A percentile compares a stretch with the other conserved stretches of the same genome.
phyloP scores from a whole-genome alignment of 73 alveolate genomes.

The Uronychia binucleata region DNA sequence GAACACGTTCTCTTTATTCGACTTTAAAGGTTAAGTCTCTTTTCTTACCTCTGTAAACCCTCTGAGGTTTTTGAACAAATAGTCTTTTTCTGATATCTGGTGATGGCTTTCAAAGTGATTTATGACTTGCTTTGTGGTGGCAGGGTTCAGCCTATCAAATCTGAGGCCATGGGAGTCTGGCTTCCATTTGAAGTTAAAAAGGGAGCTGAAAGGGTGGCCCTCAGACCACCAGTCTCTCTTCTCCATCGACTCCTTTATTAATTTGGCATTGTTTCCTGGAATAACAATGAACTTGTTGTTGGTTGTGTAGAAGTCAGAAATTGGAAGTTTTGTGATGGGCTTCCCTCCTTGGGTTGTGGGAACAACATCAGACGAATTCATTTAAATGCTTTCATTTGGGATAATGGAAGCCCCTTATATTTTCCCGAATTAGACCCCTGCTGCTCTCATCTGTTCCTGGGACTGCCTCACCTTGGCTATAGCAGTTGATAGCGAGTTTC shows the following conservation, averaged over 20 bases:
- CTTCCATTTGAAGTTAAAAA: constrained; percentile 43
- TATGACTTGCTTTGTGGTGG: not conserved
- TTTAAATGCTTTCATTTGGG: not conserved
- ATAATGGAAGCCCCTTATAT: not conserved
- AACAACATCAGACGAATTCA: not conserved
- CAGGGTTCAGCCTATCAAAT: constrained; percentile 37
- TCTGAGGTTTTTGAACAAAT: not conserved
- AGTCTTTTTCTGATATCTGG: not conserved
- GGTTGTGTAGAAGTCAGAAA: not conserved
- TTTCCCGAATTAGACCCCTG: not conserved
- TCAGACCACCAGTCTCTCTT: constrained; percentile 52
- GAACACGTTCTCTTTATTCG: not conserved
- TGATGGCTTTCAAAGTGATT: not conserved
- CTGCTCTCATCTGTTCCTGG: constrained; percentile 1
- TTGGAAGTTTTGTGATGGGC: not conserved
- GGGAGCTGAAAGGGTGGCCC: constrained; percentile 1
- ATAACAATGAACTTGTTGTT: constrained; percentile 28
- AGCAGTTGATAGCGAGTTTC: not conserved
- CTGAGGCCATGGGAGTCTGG: constrained; percentile 44
- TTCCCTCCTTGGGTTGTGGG: not conserved
- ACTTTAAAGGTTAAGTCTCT: not conserved
- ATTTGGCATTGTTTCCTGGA: constrained; percentile 38
- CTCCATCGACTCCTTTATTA: constrained; percentile 27
- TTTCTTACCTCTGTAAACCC: not conserved
- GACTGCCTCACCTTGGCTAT: not conserved